phyloP scores from a whole-genome alignment of 2,329 filamentous ascomycete genomes.

The Ceratocystis papillata region DNA sequence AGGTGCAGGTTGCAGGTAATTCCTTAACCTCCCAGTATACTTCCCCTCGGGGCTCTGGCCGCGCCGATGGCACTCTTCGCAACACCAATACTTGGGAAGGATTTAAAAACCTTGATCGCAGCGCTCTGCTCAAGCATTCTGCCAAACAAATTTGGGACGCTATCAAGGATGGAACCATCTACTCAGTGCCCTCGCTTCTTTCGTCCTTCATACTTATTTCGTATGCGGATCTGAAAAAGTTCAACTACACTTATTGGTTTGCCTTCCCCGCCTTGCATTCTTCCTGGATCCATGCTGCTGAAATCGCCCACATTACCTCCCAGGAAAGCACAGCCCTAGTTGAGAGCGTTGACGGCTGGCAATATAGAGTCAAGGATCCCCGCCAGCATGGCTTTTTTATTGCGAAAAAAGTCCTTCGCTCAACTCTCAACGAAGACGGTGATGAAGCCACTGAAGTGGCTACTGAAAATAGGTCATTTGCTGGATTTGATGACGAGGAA shows the following conservation, averaged over 20 bases:
- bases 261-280: slow-evolving; percentile 90
- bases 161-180: slow-evolving; percentile 91
- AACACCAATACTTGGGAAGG: slow-evolving; percentile 95
- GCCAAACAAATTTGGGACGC: slow-evolving; percentile 78
- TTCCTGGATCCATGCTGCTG: slow-evolving; percentile 57
- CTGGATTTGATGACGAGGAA: slow-evolving; percentile 34
- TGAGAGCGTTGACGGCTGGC: slow-evolving; percentile 78
- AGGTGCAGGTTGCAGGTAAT: slow-evolving; percentile 81
- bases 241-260: slow-evolving; percentile 97
- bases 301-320: slow-evolving; percentile 45
- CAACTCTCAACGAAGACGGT: slow-evolving; percentile 25
- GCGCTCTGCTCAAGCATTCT: slow-evolving; percentile 22
- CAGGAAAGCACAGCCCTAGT: slow-evolving; percentile 69
- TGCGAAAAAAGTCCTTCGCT: slow-evolving; percentile 56
- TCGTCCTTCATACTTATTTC: slow-evolving; percentile 82
- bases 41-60: slow-evolving; percentile 57
- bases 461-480: slow-evolving; percentile 38
- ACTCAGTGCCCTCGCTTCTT: slow-evolving; percentile 83
- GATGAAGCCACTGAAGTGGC: slow-evolving; percentile 33
- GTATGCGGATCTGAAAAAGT: slow-evolving; percentile 93
- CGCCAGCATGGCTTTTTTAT: slow-evolving; percentile 92
- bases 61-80: slow-evolving; percentile 86
- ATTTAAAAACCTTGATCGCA: slow-evolving; percentile 68
- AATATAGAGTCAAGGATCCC: slow-evolving; percentile 62
- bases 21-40: slow-evolving; percentile 56